Evolutionary conservation across 1,284 basidiomycete genomes (phyloP), one percentile per base, ranked within the genome.

Genomic region (Takashimella koratensis): DNA sequence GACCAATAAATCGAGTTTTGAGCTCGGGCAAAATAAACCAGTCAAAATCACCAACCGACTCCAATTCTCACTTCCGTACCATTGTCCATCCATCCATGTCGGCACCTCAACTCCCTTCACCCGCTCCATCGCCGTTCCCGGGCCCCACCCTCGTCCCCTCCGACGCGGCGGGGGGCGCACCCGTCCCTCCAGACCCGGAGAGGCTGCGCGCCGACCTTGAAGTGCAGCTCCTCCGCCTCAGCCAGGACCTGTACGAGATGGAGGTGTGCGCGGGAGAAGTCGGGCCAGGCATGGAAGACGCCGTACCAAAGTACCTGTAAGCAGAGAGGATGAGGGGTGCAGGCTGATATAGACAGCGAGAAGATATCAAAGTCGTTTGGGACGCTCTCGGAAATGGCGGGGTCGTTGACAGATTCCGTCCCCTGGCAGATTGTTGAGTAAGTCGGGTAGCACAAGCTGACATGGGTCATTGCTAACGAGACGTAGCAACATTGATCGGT

Each of bases 251-350:
- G 48, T 73, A 70, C 51, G 73, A 74, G 58, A 59, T 73, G 63
- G 73, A 74, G 54, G 65, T 74, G 10, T 73, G 71, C 46, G 71
- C 73, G 0, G 73, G 73, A n/a, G 66, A 71, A 27, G 73, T 74
- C 2, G 59, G 56, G 11, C 23, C 52, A 19, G 70, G 63, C 11
- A 65, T 63, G 58, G 70, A 74, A 44, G 64, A 64, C 24, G 57
- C 60, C 3, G 70, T 72, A 1, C 64, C 69, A 1, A 49, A 56
- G 2, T 68, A 67, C 21, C 44, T 74, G 72, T 73, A 51, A 58
- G 72, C 60, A 5, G 16, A 21, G n/a, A 30, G 11, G 19, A 11
- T 4, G n/a, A 19, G 22, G n/a, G 23, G n/a, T 3, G 19, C 36
- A 24, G 27, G n/a, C 48, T 43, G 21, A 40, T 19, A 45, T 2